A percentile compares a stretch with the other conserved stretches of the same genome.
phyloP scores from a whole-genome alignment of 2,329 filamentous ascomycete species.

The Pestalotiopsis sp. region DNA sequence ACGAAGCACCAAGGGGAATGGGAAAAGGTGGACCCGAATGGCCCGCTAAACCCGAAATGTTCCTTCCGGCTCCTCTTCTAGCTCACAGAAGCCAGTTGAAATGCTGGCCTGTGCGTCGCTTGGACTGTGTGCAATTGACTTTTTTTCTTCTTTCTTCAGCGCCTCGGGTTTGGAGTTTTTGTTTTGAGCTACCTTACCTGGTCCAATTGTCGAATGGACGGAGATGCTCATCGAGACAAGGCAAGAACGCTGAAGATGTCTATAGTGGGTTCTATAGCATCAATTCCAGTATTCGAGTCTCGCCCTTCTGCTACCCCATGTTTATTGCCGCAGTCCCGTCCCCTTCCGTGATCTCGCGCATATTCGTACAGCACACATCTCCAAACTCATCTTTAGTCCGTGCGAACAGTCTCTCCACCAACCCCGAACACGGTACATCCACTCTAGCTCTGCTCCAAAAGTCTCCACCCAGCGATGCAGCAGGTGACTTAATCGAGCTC shows the following conservation, averaged over 20 bases:
- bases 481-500: background rate
- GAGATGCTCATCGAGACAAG: background rate
- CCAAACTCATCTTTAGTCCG: background rate
- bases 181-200: background rate
- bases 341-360: background rate
- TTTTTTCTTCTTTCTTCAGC: background rate
- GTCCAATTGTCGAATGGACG: too few species aligned
- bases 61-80: constrained; percentile 12
- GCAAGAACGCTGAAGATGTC: background rate
- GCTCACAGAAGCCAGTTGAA: background rate
- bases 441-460: background rate
- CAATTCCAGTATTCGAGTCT: background rate
- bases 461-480: background rate
- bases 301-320: background rate
- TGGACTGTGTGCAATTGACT: background rate
- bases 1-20: constrained; percentile 16
- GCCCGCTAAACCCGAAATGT: constrained; percentile 13
- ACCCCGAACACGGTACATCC: background rate
- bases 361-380: background rate
- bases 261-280: background rate
- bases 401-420: background rate
- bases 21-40: constrained; percentile 11
- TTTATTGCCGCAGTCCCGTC: background rate
- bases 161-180: too few species aligned
- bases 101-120: background rate